phyloP scores from a whole-genome alignment of 305 asterid species.

The Fraxinus platypoda region DNA sequence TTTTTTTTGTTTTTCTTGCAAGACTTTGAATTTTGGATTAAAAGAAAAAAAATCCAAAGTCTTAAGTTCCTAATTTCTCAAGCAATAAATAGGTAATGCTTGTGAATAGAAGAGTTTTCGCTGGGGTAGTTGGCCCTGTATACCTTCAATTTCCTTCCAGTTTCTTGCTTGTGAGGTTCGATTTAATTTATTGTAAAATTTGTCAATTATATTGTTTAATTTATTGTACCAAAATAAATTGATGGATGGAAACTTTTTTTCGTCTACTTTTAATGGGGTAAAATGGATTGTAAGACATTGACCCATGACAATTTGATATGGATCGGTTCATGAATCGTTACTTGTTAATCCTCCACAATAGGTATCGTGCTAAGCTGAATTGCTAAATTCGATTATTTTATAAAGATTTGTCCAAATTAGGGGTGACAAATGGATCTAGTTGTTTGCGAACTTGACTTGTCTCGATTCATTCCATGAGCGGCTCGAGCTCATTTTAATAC shows the following conservation, averaged over 20 bases:
- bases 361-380: neutral
- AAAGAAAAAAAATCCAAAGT: constrained; percentile 13
- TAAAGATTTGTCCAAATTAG: neutral
- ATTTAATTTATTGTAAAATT: neutral
- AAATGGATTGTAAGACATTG: neutral
- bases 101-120: neutral
- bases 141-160: neutral
- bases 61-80: constrained; percentile 25
- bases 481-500: neutral
- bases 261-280: neutral
- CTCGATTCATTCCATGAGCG: neutral
- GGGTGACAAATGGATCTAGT: neutral
- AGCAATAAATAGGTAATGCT: constrained; percentile 27
- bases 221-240: too few relatives aligned
- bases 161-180: neutral
- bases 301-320: neutral
- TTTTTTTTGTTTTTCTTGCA: neutral
- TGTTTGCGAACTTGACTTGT: neutral
- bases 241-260: neutral
- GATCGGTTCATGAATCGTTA: neutral
- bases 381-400: neutral
- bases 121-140: constrained; percentile 4
- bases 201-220: neutral
- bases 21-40: constrained; percentile 25
- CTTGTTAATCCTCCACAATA: too few relatives aligned